Evolutionary conservation across 169 alveolate species (phyloP), one percentile per base, ranked within the genome.

Genomic region (Plasmodium vivax): DNA sequence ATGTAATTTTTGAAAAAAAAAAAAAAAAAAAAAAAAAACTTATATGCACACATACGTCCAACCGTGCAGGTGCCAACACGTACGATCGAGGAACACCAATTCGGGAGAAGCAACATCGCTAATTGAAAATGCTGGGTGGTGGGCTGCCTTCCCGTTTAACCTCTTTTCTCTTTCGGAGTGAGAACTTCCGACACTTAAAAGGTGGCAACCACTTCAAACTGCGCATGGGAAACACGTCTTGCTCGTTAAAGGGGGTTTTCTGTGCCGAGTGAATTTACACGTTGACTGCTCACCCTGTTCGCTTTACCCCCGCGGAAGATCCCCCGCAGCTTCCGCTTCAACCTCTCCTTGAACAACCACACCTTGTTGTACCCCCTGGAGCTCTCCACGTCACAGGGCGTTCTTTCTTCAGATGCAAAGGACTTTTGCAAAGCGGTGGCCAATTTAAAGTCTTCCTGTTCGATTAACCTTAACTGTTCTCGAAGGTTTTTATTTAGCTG

Each of bases 361-460:
- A 5, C 23, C 30, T 80, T 80, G 23, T 36, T 47, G 14, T 36
- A 8, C 34, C 56, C 56, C 38, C 34, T 38, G 56, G 3, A 23
- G 0, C 16, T 36, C 14, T 2, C 62, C 23, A 47, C 73, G 2
- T 19, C 85, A 12, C 71, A 36, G 0, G 23, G 43, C 16, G 72
- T 38, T 16, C 71, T 80, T 0, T 80, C 45, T 80, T 80, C 85
- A 12, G 73, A 45, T 16, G 30, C 74, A 80, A 80, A 80, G 9
- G 85, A 80, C 47, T 80, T 80, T 43, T 80, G 85, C 47, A 80
- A 27, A 41, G 56, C 56, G n/a, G 85, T 45, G 58, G 92, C 82
- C 2, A 83, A 0, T 36, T 83, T 51, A 83, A 54, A 56, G 32
- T 83, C 92, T 9, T 62, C 62, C 71, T 83, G 62, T 56, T 83